phyloP scores from a whole-genome alignment of 2,329 filamentous ascomycete species.

The Trichoderma arundinaceum region DNA sequence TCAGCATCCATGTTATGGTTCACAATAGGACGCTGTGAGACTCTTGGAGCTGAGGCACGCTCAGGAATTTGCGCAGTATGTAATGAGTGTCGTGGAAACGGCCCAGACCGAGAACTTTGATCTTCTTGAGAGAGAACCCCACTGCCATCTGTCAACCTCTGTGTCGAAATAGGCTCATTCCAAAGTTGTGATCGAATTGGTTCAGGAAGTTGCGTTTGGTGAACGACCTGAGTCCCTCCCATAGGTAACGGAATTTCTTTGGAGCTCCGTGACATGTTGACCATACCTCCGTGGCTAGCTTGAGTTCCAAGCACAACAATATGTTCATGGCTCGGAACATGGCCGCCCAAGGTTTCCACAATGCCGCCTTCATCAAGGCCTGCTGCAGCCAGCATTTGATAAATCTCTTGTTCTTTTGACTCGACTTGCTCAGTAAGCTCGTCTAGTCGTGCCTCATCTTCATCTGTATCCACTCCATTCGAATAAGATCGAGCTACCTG shows the following conservation, averaged over 20 bases:
- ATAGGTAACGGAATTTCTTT: slow-evolving; percentile 42
- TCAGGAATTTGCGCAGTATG: slow-evolving; percentile 18
- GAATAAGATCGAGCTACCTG: slow-evolving; percentile 58
- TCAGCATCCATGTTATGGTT: slow-evolving; percentile 38
- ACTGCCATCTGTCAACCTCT: slow-evolving; percentile 34
- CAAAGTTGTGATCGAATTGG: slow-evolving; percentile 37
- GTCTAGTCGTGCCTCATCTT: slow-evolving; percentile 58
- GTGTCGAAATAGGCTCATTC: slow-evolving; percentile 36
- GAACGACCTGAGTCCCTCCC: slow-evolving; percentile 55
- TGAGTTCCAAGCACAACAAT: slow-evolving; percentile 55
- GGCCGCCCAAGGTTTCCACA: slow-evolving; percentile 40
- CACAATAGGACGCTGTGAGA: neutral
- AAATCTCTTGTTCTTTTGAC: slow-evolving; percentile 50
- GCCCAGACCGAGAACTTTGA: slow-evolving; percentile 34
- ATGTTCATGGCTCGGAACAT: slow-evolving; percentile 31
- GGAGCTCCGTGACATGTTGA: slow-evolving; percentile 44
- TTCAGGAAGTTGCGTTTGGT: slow-evolving; percentile 56
- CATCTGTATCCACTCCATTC: slow-evolving; percentile 57
- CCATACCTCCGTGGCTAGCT: slow-evolving; percentile 40
- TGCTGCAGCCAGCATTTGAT: slow-evolving; percentile 50
- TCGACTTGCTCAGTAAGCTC: slow-evolving; percentile 54
- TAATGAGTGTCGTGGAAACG: slow-evolving; percentile 40
- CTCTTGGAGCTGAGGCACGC: neutral
- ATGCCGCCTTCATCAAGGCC: slow-evolving; percentile 53
- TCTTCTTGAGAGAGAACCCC: slow-evolving; percentile 38